Base-by-base conservation (phyloP, 768 basidiomycete species). In the Pseudohyphozyma bogoriensis region DNA sequence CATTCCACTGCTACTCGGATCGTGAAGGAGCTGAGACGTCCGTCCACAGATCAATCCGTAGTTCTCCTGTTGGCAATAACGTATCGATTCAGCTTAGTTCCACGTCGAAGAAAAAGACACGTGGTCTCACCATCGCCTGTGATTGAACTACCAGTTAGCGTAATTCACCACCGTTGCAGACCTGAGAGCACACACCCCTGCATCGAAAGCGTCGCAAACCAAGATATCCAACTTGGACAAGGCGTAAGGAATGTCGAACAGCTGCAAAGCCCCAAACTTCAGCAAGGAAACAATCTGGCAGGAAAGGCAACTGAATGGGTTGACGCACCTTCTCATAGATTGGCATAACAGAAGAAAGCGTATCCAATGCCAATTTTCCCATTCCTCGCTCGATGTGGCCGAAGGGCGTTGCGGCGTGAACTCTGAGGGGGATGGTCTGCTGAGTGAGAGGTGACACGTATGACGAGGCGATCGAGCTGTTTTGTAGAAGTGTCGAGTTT, bases 151-250 rank as follows among this genome's bases (percentile, higher is more conserved):
- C 4, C 18, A 47, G 29, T 28, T 28, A 31, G 26, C 24, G 12
- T 33, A 20, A 20, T 12, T 13, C 11, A 39, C 31, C 2, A 31
- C 0, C 1, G 0, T 12, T 18, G 39, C 8, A 0, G 22, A 22
- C 12, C 15, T 22, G 16, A 8, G 37, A n/a, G 42, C 15, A n/a
- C 61, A 63, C n/a, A 71, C 73, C 32, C 85, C 87, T 40, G 85
- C 84, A 70, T 93, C 89, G 68, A 95, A 95, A 71, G 95, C 90
- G 55, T 80, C 82, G 9, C 84, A 90, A 58, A 89, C 87, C 22
- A 97, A 79, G 3, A 91, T 91, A 71, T 97, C 93, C 46, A 97
- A 79, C 77, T 97, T 96, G 10, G 91, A 88, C 31, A 97, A 79
- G 24, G 91, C 89, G 73, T 85, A 97, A 58, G 85, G 86, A 64